Evolutionary conservation across 2,329 filamentous ascomycete genomes (phyloP), one percentile per base, ranked within the genome.

Genomic region (Colletotrichum ledebouriae): DNA sequence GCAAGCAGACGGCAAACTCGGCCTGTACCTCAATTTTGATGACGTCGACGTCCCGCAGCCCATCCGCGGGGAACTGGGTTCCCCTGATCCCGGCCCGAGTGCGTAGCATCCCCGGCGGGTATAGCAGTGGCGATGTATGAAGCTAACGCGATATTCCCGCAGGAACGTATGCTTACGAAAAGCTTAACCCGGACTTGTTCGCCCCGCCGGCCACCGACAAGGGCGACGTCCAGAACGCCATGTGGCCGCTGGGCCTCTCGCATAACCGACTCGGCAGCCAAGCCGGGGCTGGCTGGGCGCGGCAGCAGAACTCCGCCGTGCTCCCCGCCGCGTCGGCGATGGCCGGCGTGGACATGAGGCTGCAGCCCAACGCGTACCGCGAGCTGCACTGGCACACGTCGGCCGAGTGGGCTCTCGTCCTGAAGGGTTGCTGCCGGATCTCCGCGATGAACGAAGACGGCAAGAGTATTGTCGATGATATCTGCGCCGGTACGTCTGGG

Each of bases 361-460:
- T 89, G 1, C 82, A 81, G n/a, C 82, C 85, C 0, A 77, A 85
- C 29, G 87, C 84, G 0, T 90, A 90, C 69, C 84, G 89, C 20
- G 88, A 91, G 74, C 78, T 91, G 22, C 89, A 91, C 71, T 91
- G 86, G 86, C 87, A 89, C 71, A 86, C 83, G 42, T 81, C 84
- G 44, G 82, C 78, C 55, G 80, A 87, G 71, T 87, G 85, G 85
- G 79, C 83, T 0, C 77, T 87, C 5, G 78, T 89, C 11, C 78
- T 87, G 15, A 86, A 86, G 65, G 87, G 87, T 0, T 82, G 81
- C 46, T 84, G 85, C 2, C 81, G 84, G 5, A 77, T 89, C 1
- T 78, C 82, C 6, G 82, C 86, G 1, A 79, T 89, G 47, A 83
- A 88, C 68, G 81, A 85, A 47, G 80, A 85, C 10, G 85, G 85